Evolutionary conservation across 1,284 basidiomycete species (phyloP).

Genomic region (Ceratorhiza oryzae-sativae): DNA sequence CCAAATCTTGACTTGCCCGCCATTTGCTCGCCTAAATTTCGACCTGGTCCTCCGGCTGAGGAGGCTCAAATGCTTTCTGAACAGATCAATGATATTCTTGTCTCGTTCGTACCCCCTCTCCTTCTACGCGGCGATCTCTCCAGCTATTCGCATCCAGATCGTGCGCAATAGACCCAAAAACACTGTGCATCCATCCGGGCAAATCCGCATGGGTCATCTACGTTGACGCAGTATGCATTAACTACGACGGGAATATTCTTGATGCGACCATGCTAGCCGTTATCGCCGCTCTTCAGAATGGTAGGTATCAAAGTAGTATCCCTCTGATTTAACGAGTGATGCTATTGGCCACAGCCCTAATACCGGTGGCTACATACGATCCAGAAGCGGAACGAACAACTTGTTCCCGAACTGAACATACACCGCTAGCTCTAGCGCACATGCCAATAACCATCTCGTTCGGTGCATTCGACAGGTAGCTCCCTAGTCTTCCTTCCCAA

Average conservation of each 20-base stretch:
- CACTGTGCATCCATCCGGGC: constrained; percentile 80
- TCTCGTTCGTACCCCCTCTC: constrained; percentile 62
- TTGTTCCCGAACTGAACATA: constrained; percentile 65
- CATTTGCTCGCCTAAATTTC: constrained; percentile 91
- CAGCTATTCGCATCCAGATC: constrained; percentile 24
- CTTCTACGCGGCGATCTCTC: background rate
- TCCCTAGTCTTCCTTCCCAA: constrained; percentile 40
- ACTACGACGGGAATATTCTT: constrained; percentile 95
- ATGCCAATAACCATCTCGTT: constrained; percentile 71
- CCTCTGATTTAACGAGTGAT: no score
- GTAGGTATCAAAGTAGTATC: constrained; percentile 69
- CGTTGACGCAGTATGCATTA: constrained; percentile 92
- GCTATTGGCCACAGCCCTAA: constrained; percentile 59
- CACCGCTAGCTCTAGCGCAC: constrained; percentile 59
- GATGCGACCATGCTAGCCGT: constrained; percentile 90
- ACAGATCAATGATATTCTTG: constrained; percentile 76
- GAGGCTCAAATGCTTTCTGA: constrained; percentile 90
- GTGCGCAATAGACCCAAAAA: constrained; percentile 64
- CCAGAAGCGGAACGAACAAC: constrained; percentile 70
- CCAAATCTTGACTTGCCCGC: constrained; percentile 92
- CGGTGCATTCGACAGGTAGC: constrained; percentile 82
- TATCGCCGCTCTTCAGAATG: constrained; percentile 83
- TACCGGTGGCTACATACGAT: constrained; percentile 78
- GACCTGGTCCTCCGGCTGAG: constrained; percentile 90
- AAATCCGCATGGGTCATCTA: constrained; percentile 92